These are phyloP conservation scores for Rosa chinensis DNA, from an alignment of 306 rosid species.

Conservation along the genomic window DNA sequence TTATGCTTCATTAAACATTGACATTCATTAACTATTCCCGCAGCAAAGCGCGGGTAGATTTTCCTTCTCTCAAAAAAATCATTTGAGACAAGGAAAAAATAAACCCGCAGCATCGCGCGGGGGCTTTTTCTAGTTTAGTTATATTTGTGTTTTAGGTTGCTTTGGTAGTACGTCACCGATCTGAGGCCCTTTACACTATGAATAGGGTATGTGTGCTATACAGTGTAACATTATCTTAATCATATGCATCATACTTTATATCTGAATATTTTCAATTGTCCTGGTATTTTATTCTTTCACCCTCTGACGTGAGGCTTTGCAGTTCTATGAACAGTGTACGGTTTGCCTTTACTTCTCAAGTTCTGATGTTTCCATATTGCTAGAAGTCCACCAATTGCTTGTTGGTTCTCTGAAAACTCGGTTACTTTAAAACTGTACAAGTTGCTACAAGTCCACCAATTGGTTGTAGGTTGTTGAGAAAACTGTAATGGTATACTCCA, in stretches of 20 bases:
- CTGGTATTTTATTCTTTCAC: not conserved
- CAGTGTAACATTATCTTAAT: not conserved
- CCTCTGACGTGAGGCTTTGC: not conserved
- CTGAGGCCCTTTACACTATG: constrained; percentile 92
- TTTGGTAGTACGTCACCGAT: constrained; percentile 61
- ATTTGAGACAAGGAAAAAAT: no score
- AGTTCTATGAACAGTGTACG: not conserved
- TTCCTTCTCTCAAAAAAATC: no score
- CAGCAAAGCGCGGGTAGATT: no score
- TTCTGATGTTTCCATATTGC: not conserved
- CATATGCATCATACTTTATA: not conserved
- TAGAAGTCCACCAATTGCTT: constrained; percentile 8
- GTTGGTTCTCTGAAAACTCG: not conserved
- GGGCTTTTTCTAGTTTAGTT: not conserved
- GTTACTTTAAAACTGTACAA: not conserved
- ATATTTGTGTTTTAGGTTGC: constrained; percentile 59
- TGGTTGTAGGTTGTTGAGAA: not conserved
- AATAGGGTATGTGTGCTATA: constrained; percentile 56
- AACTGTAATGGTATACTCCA: not conserved
- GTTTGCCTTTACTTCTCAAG: not conserved
- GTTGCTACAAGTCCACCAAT: not conserved
- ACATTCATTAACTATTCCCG: no score
- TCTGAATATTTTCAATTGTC: not conserved
- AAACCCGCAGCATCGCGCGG: no score
- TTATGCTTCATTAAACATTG: no score